Conservation (phyloP, 768 basidiomycete species). For the Dacryopinax primogenitus region DNA sequence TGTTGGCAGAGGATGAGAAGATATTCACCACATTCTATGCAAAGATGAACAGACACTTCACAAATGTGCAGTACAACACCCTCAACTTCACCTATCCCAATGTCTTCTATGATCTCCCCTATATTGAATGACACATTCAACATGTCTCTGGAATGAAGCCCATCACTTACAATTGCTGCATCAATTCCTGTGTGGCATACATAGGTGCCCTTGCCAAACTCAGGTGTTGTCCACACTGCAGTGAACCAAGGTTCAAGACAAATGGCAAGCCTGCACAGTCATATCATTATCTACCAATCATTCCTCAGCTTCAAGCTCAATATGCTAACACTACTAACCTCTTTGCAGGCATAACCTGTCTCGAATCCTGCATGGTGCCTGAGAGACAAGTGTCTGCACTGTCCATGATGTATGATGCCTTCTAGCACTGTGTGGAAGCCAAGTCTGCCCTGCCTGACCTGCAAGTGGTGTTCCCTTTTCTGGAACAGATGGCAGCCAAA, state of each 20-base stretch:
- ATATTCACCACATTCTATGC: neutral
- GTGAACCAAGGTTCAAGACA: constrained; percentile 21
- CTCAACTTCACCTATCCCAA: neutral
- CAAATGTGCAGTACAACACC: neutral
- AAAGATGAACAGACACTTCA: neutral
- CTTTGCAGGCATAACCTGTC: too few species aligned
- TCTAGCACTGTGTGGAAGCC: too few species aligned
- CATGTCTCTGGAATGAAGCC: neutral
- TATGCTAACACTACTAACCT: too few species aligned
- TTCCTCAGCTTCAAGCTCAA: constrained; percentile 27
- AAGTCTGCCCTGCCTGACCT: too few species aligned
- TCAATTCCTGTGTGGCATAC: constrained; percentile 33
- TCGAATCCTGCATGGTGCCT: too few species aligned
- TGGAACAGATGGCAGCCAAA: too few species aligned
- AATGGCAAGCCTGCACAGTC: constrained; percentile 20
- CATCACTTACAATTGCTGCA: constrained; percentile 31
- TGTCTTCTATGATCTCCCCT: neutral
- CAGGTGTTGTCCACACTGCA: constrained; percentile 30
- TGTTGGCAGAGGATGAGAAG: neutral
- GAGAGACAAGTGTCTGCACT: too few species aligned
- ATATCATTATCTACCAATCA: constrained; percentile 33
- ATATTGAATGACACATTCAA: neutral
- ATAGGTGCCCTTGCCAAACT: constrained; percentile 25
- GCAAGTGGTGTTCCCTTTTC: too few species aligned
- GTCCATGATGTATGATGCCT: too few species aligned